phyloP scores from a whole-genome alignment of 208 protist genomes.

The Lotmaria passim region DNA sequence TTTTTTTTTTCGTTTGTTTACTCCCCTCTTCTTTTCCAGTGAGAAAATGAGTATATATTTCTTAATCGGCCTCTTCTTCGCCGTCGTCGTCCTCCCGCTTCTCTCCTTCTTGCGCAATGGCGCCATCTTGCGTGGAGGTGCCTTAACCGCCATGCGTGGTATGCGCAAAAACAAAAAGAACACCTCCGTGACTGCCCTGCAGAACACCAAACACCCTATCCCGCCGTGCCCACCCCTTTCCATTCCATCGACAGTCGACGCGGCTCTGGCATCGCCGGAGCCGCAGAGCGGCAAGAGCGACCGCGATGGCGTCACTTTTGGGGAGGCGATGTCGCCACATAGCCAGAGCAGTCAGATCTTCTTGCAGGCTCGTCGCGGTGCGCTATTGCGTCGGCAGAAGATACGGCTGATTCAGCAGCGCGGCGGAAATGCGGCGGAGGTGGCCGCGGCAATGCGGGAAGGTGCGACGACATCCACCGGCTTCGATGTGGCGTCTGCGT shows the following conservation, averaged over 20 bases:
- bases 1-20: too few species aligned
- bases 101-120: conserved; percentile 42
- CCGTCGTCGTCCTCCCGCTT: conserved; percentile 30
- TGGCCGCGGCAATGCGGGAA: conserved; percentile 2
- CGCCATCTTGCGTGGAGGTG: conserved; percentile 34
- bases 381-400: not conserved
- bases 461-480: conserved; percentile 4
- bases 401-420: conserved; percentile 14
- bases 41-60: conserved; percentile 7
- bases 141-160: conserved; percentile 7
- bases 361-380: conserved; percentile 7
- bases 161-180: conserved; percentile 2
- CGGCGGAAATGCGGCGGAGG: conserved; percentile 6
- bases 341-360: conserved; percentile 21
- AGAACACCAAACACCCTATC: not conserved
- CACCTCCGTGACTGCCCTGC: not conserved
- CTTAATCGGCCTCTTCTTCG: conserved; percentile 17
- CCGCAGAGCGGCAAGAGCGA: not conserved
- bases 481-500: conserved; percentile 18
- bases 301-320: not conserved
- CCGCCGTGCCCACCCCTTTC: too few species aligned
- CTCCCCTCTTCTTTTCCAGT: not conserved
- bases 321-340: conserved; percentile 1
- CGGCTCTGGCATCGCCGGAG: not conserved
- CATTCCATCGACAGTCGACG: too few species aligned